A percentile compares a stretch with the other conserved stretches of the same genome.
phyloP scores from a whole-genome alignment of 2,329 filamentous ascomycete genomes.

The Penicillium paneum region DNA sequence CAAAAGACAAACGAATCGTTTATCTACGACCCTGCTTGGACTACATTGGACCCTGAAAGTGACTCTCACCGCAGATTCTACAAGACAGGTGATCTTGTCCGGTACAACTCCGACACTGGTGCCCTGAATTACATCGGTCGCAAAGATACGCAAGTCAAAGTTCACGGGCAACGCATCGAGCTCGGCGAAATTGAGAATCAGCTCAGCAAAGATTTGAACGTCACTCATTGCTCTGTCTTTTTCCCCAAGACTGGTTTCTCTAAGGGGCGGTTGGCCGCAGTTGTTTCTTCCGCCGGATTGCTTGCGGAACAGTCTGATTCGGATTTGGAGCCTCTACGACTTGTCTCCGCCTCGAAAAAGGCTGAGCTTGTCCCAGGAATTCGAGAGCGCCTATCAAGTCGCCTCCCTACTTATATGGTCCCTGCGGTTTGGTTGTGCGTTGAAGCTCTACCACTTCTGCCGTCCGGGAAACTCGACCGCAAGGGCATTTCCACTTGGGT shows the following conservation, averaged over 20 bases:
- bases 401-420: conserved; percentile 49
- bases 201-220: conserved; percentile 26
- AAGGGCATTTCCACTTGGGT: conserved; percentile 40
- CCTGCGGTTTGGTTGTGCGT: conserved; percentile 48
- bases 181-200: conserved; percentile 52
- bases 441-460: conserved; percentile 43
- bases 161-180: conserved; percentile 64
- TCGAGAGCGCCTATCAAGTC: conserved; percentile 27
- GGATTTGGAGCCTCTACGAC: conserved; percentile 23
- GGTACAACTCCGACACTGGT: conserved; percentile 37
- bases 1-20: conserved; percentile 59
- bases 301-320: conserved; percentile 18
- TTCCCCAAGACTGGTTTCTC: conserved; percentile 37
- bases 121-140: conserved; percentile 52
- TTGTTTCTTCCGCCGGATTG: conserved; percentile 30
- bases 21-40: conserved; percentile 55
- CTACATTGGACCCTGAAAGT: conserved; percentile 37
- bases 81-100: conserved; percentile 42
- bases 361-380: conserved; percentile 23
- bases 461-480: conserved; percentile 48
- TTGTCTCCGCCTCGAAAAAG: conserved; percentile 23
- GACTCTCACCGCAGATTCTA: conserved; percentile 34
- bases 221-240: conserved; percentile 37
- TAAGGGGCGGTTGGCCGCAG: conserved; percentile 31
- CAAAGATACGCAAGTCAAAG: conserved; percentile 66